Percentiles rank a stretch among this genome's conserved stretches.
phyloP scores from a whole-genome alignment of 345 rosid genomes.

The Lagerstroemia speciosa region DNA sequence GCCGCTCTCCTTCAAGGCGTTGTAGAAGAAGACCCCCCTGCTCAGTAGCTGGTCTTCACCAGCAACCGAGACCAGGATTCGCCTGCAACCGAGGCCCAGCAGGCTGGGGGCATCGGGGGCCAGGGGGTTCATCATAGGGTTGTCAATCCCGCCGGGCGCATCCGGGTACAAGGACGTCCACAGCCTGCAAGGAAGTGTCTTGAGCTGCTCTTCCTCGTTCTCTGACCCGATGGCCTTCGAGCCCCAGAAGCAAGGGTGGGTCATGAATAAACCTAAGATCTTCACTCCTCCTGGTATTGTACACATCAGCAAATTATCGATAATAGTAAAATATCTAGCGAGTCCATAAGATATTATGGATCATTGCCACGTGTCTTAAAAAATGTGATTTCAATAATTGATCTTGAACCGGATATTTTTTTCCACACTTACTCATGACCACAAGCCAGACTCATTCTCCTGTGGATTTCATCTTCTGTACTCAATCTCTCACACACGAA shows the following conservation, averaged over 20 bases:
- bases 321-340: too few species aligned
- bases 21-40: constrained; percentile 22
- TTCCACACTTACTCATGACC: too few species aligned
- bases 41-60: constrained; percentile 24
- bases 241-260: constrained; percentile 47
- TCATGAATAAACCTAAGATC: constrained; percentile 23
- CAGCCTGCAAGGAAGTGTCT: neutral
- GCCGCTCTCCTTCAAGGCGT: constrained; percentile 29
- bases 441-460: too few species aligned
- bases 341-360: too few species aligned
- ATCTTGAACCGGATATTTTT: too few species aligned
- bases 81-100: constrained; percentile 22
- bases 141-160: constrained; percentile 20
- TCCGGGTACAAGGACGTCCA: constrained; percentile 28
- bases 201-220: constrained; percentile 8
- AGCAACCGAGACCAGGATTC: constrained; percentile 27
- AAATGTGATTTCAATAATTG: too few species aligned
- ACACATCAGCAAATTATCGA: neutral
- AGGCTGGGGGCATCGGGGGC: constrained; percentile 24
- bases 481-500: too few species aligned
- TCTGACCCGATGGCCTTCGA: constrained; percentile 35
- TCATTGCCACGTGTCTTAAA: too few species aligned
- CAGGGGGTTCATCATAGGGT: constrained; percentile 31
- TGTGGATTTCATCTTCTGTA: too few species aligned
- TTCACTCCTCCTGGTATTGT: constrained; percentile 14